Evolutionary conservation across 306 rosid genomes (phyloP).

Genomic region (Sicyos edulis): DNA sequence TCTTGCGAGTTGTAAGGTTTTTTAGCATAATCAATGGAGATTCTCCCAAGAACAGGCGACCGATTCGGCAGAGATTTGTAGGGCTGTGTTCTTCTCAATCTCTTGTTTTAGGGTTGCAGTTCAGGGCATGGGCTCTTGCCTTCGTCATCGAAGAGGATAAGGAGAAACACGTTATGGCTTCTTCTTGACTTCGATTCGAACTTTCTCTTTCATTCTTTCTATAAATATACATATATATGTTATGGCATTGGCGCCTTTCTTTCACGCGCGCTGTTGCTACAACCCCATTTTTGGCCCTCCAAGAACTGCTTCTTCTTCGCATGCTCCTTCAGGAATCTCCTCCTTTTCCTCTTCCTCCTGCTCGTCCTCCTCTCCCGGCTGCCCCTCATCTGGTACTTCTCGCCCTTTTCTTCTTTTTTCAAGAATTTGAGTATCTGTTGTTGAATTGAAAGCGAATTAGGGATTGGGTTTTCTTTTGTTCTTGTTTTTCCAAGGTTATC

Average conservation of each 20-base stretch:
- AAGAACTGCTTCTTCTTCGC: constrained; percentile 24
- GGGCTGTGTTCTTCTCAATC: not conserved
- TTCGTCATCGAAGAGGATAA: constrained; percentile 7
- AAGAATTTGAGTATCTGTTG: not conserved
- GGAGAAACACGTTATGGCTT: constrained; percentile 2
- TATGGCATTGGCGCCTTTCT: constrained; percentile 43
- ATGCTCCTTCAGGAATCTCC: constrained; percentile 14
- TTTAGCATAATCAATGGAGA: not conserved
- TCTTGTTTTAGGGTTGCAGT: not conserved
- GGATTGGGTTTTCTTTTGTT: not conserved
- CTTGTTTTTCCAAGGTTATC: not conserved
- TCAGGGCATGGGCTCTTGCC: not conserved
- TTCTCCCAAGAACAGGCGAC: not conserved
- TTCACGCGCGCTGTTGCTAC: constrained; percentile 36
- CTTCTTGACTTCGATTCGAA: constrained; percentile 11
- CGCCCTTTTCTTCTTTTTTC: not conserved
- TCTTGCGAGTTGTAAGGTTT: not conserved
- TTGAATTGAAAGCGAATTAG: not conserved
- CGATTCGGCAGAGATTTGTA: not conserved
- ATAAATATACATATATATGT: not conserved
- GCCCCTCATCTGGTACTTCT: constrained; percentile 34
- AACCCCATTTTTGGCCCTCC: constrained; percentile 27
- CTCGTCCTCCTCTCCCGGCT: constrained; percentile 24
- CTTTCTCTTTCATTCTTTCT: not conserved
- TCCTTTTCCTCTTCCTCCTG: constrained; percentile 26